These are phyloP conservation scores for Scutellaria minor DNA, from an alignment of 257 asterid species.

Conservation along the genomic window DNA sequence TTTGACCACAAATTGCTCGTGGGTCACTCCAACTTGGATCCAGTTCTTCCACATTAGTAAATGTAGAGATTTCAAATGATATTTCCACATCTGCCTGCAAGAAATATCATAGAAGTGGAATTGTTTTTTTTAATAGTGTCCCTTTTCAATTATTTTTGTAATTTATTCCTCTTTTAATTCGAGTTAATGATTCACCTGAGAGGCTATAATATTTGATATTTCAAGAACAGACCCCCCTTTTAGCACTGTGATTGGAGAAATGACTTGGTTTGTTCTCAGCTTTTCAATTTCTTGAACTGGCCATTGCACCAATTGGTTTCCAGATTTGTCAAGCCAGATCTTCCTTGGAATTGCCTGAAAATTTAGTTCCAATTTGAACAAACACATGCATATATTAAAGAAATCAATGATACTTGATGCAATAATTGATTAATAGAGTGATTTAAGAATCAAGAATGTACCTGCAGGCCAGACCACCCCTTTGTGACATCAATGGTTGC, in stretches of 20 bases:
- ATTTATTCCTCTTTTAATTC: neutral
- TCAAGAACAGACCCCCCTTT: conserved; percentile 34
- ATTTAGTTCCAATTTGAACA: neutral
- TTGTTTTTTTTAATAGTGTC: neutral
- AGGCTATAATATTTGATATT: conserved; percentile 34
- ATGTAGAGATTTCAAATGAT: conserved; percentile 34
- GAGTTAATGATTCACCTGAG: conserved; percentile 19
- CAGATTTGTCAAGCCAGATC: conserved; percentile 35
- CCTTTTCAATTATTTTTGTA: neutral
- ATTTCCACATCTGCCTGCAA: conserved; percentile 37
- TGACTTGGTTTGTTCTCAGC: conserved; percentile 23
- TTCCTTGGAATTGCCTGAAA: conserved; percentile 34
- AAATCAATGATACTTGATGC: neutral
- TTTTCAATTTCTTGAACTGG: conserved; percentile 35
- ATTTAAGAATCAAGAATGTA: conserved; percentile 17
- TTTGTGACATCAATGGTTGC: conserved; percentile 4
- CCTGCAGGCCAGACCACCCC: conserved; percentile 35
- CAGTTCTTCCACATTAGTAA: conserved; percentile 29
- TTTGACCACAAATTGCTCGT: conserved; percentile 27
- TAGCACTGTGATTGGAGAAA: conserved; percentile 20
- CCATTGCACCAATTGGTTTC: conserved; percentile 38
- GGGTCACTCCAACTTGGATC: conserved; percentile 32
- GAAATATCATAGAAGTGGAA: neutral
- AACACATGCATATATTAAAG: too few species aligned
- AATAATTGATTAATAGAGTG: neutral